These are phyloP conservation scores for Hymenoscyphus albidus DNA, from an alignment of 2,329 filamentous ascomycete species.

Conservation along the genomic window DNA sequence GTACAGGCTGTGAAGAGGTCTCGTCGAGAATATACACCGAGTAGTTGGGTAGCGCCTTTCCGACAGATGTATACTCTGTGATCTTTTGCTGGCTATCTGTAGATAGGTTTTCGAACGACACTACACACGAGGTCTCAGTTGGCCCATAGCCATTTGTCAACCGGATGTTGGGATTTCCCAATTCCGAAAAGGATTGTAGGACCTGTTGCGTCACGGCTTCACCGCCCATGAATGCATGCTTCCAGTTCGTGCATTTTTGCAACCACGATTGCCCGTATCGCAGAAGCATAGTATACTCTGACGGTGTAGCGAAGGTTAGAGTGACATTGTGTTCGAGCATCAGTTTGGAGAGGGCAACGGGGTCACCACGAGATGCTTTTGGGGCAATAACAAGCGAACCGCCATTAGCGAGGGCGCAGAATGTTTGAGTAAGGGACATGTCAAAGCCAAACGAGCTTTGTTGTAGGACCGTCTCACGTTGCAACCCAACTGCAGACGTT, in stretches of 20 bases:
- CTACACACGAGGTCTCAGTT: conserved; percentile 9
- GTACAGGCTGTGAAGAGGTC: conserved; percentile 32
- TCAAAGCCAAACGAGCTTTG: conserved; percentile 18
- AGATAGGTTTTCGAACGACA: background rate
- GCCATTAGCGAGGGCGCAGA: conserved; percentile 13
- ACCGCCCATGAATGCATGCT: background rate
- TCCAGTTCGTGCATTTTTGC: conserved; percentile 16
- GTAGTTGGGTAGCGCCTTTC: conserved; percentile 17
- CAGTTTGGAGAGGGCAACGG: conserved; percentile 9
- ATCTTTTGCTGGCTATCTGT: background rate
- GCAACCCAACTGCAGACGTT: background rate
- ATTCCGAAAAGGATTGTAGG: conserved; percentile 10
- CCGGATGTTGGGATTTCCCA: conserved; percentile 15
- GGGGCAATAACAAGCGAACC: conserved; percentile 14
- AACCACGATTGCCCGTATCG: conserved; percentile 16
- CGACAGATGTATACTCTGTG: background rate
- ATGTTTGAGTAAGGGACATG: conserved; percentile 14
- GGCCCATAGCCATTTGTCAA: conserved; percentile 17
- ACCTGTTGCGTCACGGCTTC: background rate
- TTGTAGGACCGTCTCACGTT: conserved; percentile 14
- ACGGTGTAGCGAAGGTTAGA: conserved; percentile 13
- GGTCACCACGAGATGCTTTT: conserved; percentile 6
- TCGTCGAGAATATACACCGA: conserved; percentile 39
- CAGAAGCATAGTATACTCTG: conserved; percentile 15
- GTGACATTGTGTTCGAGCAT: conserved; percentile 10